A percentile compares a stretch with the other conserved stretches of the same genome.
Evolutionary conservation across 495 filamentous ascomycete genomes (phyloP).

Genomic region (Podospora australis): DNA sequence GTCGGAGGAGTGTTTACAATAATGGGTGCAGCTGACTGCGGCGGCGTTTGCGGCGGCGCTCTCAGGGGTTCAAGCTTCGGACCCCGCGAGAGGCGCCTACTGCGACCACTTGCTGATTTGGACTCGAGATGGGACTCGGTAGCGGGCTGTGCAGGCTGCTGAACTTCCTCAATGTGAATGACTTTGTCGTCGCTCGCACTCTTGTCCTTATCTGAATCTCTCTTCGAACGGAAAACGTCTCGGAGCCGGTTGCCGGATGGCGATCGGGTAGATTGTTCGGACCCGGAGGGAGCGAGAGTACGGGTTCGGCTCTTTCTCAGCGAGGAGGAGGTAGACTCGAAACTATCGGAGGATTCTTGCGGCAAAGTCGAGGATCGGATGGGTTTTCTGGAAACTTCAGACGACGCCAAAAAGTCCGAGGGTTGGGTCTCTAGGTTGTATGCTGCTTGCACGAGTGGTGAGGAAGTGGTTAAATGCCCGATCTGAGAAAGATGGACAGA

Average conservation of each 20-base stretch:
- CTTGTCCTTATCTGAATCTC: conserved; percentile 19
- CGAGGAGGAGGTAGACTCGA: conserved; percentile 16
- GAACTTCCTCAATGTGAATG: too few relatives aligned
- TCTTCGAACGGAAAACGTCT: conserved; percentile 40
- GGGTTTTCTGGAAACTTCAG: conserved; percentile 8
- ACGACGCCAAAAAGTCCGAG: conserved; percentile 21
- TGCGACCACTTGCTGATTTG: conserved; percentile 8
- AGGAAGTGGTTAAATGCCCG: conserved; percentile 75
- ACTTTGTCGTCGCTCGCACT: conserved; percentile 17
- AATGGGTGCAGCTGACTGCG: conserved; percentile 33
- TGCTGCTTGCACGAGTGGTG: conserved; percentile 61
- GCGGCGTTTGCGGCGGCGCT: conserved; percentile 38
- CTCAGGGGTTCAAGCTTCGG: conserved; percentile 32
- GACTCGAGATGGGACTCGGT: conserved; percentile 4
- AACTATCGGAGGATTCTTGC: conserved; percentile 19
- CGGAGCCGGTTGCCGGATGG: conserved; percentile 41
- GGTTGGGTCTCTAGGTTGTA: conserved; percentile 37
- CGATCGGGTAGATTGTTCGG: conserved; percentile 31
- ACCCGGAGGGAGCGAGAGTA: conserved; percentile 26
- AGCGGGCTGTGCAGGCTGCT: not conserved
- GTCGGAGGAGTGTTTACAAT: conserved; percentile 55
- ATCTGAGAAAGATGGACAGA: conserved; percentile 69
- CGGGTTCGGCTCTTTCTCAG: conserved; percentile 26
- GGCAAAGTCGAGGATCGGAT: conserved; percentile 14
- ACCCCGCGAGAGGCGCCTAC: conserved; percentile 24